Conservation (phyloP, 352 stramenopile genomes). For the Elongisporangium undulatum region DNA sequence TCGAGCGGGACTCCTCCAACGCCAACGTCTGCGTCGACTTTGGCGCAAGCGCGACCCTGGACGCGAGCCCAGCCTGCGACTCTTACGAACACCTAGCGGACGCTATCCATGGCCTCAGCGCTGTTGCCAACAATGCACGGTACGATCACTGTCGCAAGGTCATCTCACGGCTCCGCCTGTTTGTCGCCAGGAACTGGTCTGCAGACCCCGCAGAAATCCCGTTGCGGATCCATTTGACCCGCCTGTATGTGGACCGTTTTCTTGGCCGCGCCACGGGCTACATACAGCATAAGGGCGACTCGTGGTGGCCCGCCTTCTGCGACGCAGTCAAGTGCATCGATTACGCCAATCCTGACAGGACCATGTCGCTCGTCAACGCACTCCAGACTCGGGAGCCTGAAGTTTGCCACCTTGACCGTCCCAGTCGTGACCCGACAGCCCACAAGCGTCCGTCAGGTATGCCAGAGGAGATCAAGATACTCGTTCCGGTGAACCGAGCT, state of each 20-base stretch:
- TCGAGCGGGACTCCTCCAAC: too few species aligned
- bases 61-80: too few species aligned
- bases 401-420: too few species aligned
- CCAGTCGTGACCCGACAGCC: constrained; percentile 1
- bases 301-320: constrained; percentile 1
- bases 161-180: too few species aligned
- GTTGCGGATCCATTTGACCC: background rate
- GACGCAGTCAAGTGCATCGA: constrained; percentile 3
- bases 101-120: too few species aligned
- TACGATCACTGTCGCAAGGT: too few species aligned
- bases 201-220: background rate
- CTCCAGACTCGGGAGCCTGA: background rate
- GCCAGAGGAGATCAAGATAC: background rate
- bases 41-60: too few species aligned
- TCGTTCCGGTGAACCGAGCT: constrained; percentile 1
- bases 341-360: constrained; percentile 7
- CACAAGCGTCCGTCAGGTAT: background rate
- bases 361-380: constrained; percentile 4
- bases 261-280: background rate
- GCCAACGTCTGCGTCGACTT: too few species aligned
- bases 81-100: too few species aligned
- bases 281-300: background rate
- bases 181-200: too few species aligned
- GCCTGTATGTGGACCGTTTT: constrained; percentile 7
- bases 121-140: too few species aligned